Conservation (phyloP, 768 basidiomycete species). For the Pleurotus cornucopiae region DNA sequence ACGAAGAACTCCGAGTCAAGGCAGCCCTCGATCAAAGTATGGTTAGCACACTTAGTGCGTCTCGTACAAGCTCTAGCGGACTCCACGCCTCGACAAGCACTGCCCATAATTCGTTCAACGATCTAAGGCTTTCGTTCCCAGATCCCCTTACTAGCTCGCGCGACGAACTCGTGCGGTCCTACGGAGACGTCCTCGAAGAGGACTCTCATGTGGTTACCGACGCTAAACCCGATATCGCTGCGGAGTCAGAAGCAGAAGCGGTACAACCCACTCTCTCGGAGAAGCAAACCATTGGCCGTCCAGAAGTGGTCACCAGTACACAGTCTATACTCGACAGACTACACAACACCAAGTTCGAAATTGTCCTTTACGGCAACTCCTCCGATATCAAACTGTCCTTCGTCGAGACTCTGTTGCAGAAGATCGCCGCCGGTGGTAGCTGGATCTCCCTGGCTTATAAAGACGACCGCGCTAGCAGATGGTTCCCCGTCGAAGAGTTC, state of each 20-base stretch:
- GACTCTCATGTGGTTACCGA: slow-evolving; percentile 9
- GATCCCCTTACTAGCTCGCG: slow-evolving; percentile 75
- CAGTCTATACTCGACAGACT: slow-evolving; percentile 11
- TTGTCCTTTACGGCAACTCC: slow-evolving; percentile 65
- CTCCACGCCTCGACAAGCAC: slow-evolving; percentile 35
- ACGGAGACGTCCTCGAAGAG: slow-evolving; percentile 41
- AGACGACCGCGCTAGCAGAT: slow-evolving; percentile 20
- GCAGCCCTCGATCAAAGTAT: slow-evolving; percentile 81
- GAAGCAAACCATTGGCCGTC: background rate
- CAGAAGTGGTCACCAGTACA: slow-evolving; percentile 5
- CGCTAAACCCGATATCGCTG: no score
- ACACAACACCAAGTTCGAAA: slow-evolving; percentile 39
- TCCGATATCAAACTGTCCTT: slow-evolving; percentile 58
- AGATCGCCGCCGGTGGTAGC: slow-evolving; percentile 39
- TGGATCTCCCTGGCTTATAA: slow-evolving; percentile 23
- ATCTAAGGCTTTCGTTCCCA: slow-evolving; percentile 78
- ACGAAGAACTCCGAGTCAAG: slow-evolving; percentile 66
- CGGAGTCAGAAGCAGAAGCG: background rate
- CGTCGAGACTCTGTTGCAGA: slow-evolving; percentile 54
- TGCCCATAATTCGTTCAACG: slow-evolving; percentile 59
- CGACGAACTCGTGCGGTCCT: slow-evolving; percentile 57
- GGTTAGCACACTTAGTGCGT: slow-evolving; percentile 73
- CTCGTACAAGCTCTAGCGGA: slow-evolving; percentile 61
- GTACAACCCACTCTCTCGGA: background rate
- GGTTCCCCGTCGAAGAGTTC: slow-evolving; percentile 23